phyloP scores from a whole-genome alignment of 371 early-diverging fungal species.

The Circinella minor region DNA sequence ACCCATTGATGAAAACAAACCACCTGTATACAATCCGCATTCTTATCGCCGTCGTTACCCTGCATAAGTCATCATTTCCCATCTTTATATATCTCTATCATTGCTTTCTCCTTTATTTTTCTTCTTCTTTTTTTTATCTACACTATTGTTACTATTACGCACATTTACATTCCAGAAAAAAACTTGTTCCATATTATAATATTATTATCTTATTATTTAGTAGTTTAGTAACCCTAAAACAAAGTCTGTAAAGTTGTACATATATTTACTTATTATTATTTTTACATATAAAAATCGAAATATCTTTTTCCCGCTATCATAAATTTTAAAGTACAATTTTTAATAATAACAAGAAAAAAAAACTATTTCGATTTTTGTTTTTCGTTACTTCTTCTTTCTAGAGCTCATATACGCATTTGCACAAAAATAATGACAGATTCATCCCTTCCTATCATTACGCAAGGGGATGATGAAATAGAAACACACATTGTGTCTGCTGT shows the following conservation, averaged over 20 bases:
- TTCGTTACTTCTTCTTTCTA: not conserved
- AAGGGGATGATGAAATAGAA: conserved; percentile 55
- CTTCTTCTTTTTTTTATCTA: not conserved
- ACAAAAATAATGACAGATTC: conserved; percentile 3
- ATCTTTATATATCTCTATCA: not conserved
- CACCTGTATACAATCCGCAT: too few species aligned
- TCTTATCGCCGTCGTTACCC: too few species aligned
- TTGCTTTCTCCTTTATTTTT: not conserved
- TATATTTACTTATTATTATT: not conserved
- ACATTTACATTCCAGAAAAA: not conserved
- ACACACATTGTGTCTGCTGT: conserved; percentile 53
- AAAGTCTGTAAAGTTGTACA: not conserved
- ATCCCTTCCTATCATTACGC: conserved; percentile 18
- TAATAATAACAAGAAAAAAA: too few species aligned
- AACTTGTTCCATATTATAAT: not conserved
- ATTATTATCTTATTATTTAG: not conserved
- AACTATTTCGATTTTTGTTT: too few species aligned
- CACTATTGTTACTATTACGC: not conserved
- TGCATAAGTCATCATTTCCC: not conserved
- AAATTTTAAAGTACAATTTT: too few species aligned
- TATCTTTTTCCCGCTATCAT: too few species aligned
- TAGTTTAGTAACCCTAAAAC: too few species aligned
- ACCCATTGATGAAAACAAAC: not conserved
- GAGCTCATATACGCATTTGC: not conserved
- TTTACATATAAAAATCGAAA: too few species aligned